A percentile compares a stretch with the other conserved stretches of the same genome.
These are phyloP conservation scores for Pseudozyma pruni DNA, from an alignment of 1,284 basidiomycete genomes.

Conservation along the genomic window DNA sequence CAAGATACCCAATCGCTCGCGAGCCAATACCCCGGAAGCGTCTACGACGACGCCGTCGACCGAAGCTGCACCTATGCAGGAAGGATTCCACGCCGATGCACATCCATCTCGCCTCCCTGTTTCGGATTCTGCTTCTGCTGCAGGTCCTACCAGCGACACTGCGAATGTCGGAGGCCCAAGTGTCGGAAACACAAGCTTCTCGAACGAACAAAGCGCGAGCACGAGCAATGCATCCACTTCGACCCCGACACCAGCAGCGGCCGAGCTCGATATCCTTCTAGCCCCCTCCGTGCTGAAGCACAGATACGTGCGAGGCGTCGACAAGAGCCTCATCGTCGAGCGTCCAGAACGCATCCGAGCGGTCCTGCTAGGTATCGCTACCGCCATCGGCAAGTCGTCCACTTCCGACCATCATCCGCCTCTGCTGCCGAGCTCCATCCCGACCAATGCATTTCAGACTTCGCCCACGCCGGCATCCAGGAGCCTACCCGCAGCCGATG, in stretches of 20 bases:
- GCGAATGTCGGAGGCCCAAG: neutral
- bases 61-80: neutral
- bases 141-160: neutral
- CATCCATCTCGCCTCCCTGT: neutral
- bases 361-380: conserved; percentile 58
- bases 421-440: conserved; percentile 3
- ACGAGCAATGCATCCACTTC: neutral
- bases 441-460: conserved; percentile 1
- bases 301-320: conserved; percentile 61
- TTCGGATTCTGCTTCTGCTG: neutral
- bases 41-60: conserved; percentile 20
- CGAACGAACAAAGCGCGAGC: neutral
- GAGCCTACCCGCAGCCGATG: neutral
- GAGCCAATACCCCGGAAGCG: conserved; percentile 42
- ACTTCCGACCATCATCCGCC: conserved; percentile 12
- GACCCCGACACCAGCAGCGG: neutral
- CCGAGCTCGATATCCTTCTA: conserved; percentile 57
- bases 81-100: neutral
- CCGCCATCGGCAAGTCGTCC: conserved; percentile 37
- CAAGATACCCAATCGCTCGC: conserved; percentile 56
- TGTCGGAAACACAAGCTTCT: neutral
- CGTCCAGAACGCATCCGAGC: conserved; percentile 65
- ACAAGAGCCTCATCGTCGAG: conserved; percentile 64
- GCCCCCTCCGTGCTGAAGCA: conserved; percentile 63
- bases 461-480: neutral